Percentiles rank a stretch among this genome's conserved stretches.
phyloP scores from a whole-genome alignment of 768 basidiomycete genomes.

The Naganishia vishniacii region DNA sequence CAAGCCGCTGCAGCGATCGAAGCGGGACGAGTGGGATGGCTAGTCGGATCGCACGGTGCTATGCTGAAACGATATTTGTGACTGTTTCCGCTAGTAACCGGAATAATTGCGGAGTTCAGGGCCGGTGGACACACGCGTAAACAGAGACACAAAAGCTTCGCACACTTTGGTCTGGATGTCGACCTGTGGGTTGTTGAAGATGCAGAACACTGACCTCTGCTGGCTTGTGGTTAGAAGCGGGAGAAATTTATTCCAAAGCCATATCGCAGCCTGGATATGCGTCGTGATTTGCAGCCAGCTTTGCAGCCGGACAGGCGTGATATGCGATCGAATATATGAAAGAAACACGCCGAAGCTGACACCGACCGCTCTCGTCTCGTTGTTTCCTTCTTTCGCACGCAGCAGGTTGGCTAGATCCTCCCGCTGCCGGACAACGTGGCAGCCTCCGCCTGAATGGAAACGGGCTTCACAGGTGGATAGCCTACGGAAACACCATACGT shows the following conservation, averaged over 20 bases:
- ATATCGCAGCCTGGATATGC: neutral
- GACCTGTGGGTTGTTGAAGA: neutral
- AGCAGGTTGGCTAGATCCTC: too few relatives aligned
- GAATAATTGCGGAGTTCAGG: slow-evolving; percentile 7
- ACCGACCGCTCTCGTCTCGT: too few relatives aligned
- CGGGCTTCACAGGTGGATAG: too few relatives aligned
- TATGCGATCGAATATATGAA: neutral
- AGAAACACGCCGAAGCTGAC: too few relatives aligned
- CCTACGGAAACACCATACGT: too few relatives aligned
- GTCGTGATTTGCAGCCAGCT: neutral
- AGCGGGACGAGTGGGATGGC: too few relatives aligned
- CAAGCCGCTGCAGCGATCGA: too few relatives aligned
- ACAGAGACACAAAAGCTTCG: neutral
- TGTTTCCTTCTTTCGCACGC: too few relatives aligned
- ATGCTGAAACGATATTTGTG: neutral
- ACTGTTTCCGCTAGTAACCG: slow-evolving; percentile 9
- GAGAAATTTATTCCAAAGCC: neutral
- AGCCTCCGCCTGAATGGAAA: too few relatives aligned
- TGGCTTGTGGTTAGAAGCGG: neutral
- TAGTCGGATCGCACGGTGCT: neutral
- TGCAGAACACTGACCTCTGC: neutral
- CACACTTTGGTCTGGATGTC: neutral
- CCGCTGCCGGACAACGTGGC: too few relatives aligned
- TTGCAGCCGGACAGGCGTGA: neutral
- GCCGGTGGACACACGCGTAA: neutral